A percentile compares a stretch with the other conserved stretches of the same genome.
Conservation (phyloP, 108 stramenopile genomes). For the Skeletonema grethae region DNA sequence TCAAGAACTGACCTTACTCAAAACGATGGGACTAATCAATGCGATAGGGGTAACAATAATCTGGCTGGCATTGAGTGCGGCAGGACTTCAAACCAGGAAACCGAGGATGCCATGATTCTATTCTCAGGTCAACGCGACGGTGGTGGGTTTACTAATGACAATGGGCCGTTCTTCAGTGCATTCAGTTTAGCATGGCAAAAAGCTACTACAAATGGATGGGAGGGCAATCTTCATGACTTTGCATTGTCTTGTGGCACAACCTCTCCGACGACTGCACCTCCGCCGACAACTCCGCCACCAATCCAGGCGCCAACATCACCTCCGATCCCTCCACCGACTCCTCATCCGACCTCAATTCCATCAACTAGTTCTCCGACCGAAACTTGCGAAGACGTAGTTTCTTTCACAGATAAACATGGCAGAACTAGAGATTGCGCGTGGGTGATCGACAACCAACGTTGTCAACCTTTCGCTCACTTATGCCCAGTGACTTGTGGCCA, state of each 20-base stretch:
- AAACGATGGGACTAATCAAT: background rate
- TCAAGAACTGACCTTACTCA: conserved; percentile 8
- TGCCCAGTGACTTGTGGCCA: conserved; percentile 20
- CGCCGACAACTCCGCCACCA: no score
- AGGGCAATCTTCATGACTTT: conserved; percentile 8
- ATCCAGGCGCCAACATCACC: background rate
- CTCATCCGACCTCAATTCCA: background rate
- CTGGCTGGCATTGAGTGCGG: background rate
- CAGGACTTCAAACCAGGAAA: background rate
- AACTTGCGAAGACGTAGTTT: conserved; percentile 9
- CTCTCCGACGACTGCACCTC: background rate
- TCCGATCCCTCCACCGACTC: conserved; percentile 11
- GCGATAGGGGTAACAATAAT: background rate
- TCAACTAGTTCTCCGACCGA: background rate
- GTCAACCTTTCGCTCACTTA: conserved; percentile 16
- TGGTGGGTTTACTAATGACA: conserved; percentile 7
- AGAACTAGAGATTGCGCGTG: conserved; percentile 8
- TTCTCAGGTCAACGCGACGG: background rate
- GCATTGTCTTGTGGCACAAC: background rate
- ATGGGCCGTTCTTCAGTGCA: conserved; percentile 27
- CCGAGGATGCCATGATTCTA: conserved; percentile 12
- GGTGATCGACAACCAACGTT: conserved; percentile 8
- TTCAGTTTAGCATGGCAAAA: conserved; percentile 21
- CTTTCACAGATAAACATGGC: conserved; percentile 10
- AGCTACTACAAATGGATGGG: conserved; percentile 31